A percentile compares a stretch with the other conserved stretches of the same genome.
Conservation (phyloP, 306 rosid genomes). For the Hippophae rhamnoides region DNA sequence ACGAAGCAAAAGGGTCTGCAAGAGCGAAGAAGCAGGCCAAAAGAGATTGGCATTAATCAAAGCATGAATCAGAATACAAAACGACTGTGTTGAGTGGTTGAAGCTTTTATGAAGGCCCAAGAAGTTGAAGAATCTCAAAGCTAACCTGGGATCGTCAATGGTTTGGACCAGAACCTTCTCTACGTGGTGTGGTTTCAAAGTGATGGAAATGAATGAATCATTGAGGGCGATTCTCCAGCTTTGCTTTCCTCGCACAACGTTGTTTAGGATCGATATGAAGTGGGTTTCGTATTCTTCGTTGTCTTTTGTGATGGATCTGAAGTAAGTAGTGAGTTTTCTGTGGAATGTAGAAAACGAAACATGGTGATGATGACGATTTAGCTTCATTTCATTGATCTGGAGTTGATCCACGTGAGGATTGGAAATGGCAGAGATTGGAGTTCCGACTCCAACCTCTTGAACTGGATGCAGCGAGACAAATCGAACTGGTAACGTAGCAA, state of each 20-base stretch:
- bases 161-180: slow-evolving; percentile 53
- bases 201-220: slow-evolving; percentile 39
- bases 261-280: slow-evolving; percentile 38
- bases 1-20: slow-evolving; percentile 68
- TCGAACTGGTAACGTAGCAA: no score
- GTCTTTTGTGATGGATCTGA: slow-evolving; percentile 16
- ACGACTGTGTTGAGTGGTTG: slow-evolving; percentile 63
- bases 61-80: slow-evolving; percentile 64
- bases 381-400: slow-evolving; percentile 29
- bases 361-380: slow-evolving; percentile 19
- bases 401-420: no score
- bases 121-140: slow-evolving; percentile 84
- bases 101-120: slow-evolving; percentile 69
- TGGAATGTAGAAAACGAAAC: slow-evolving; percentile 12
- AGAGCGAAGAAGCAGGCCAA: slow-evolving; percentile 79
- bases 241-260: slow-evolving; percentile 59
- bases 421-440: no score
- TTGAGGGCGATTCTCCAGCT: slow-evolving; percentile 67
- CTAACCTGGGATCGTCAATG: slow-evolving; percentile 53
- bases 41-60: slow-evolving; percentile 39
- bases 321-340: slow-evolving; percentile 16
- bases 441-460: no score
- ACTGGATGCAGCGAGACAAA: no score
- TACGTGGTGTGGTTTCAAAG: slow-evolving; percentile 51
- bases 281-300: slow-evolving; percentile 38